These are phyloP conservation scores for Fusarium sp. DNA, from an alignment of 2,329 filamentous ascomycete genomes.

Conservation along the genomic window DNA sequence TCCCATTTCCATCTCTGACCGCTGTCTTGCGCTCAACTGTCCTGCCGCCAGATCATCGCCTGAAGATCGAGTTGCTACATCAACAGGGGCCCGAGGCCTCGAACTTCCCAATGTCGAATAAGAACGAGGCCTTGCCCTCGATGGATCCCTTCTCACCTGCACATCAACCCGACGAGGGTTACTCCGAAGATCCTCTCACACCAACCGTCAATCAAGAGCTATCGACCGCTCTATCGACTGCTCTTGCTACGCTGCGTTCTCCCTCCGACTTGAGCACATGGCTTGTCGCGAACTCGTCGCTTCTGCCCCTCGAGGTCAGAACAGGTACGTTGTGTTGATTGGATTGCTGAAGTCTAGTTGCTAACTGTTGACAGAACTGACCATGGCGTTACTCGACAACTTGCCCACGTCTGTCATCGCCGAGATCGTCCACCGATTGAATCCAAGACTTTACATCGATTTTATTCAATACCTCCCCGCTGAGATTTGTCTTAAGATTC, in stretches of 20 bases:
- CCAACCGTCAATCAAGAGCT: conserved; percentile 49
- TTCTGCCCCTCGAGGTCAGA: conserved; percentile 59
- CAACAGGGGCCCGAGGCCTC: conserved; percentile 35
- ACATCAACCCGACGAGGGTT: conserved; percentile 81
- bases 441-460: conserved; percentile 89
- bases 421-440: conserved; percentile 80
- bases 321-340: conserved; percentile 52
- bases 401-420: conserved; percentile 83
- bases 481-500: conserved; percentile 89
- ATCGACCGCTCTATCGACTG: conserved; percentile 44
- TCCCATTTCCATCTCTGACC: neutral
- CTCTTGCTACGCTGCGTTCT: conserved; percentile 49
- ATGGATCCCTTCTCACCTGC: conserved; percentile 61
- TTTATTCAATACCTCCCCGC: conserved; percentile 86
- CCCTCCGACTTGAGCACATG: conserved; percentile 58
- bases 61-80: conserved; percentile 7
- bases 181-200: conserved; percentile 78
- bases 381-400: conserved; percentile 79
- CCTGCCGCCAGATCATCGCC: neutral
- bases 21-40: neutral
- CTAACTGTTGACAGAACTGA: conserved; percentile 69
- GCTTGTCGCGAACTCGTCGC: conserved; percentile 60
- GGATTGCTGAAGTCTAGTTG: neutral
- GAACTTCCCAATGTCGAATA: conserved; percentile 40
- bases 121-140: conserved; percentile 38